Conservation (phyloP, 805 yeast species). For the Candida yuanshanica region DNA sequence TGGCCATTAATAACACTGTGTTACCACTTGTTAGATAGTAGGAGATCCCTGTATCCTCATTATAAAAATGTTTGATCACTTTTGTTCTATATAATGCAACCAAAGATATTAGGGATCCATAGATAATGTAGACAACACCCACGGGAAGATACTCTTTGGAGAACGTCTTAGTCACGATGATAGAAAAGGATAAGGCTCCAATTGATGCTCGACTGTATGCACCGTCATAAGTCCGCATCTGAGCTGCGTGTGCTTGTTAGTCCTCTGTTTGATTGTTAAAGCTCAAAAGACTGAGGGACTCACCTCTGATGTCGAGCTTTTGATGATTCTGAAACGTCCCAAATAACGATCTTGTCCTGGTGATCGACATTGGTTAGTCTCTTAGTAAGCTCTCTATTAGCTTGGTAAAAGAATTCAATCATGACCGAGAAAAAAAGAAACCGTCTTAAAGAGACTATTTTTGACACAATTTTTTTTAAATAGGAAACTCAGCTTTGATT, state of each 20-base stretch:
- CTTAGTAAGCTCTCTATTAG: too few relatives aligned
- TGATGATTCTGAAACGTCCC: conserved; percentile 5
- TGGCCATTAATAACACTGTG: conserved; percentile 45
- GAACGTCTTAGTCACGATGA: conserved; percentile 61
- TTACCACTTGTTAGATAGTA: conserved; percentile 59
- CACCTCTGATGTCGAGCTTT: conserved; percentile 11
- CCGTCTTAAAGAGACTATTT: neutral
- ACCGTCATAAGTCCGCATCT: conserved; percentile 81
- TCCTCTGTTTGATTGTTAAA: neutral
- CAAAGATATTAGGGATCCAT: conserved; percentile 43
- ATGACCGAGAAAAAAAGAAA: too few relatives aligned
- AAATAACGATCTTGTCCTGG: conserved; percentile 8
- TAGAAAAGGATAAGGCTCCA: conserved; percentile 56
- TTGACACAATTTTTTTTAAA: too few relatives aligned
- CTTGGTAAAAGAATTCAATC: too few relatives aligned
- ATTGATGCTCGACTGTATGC: conserved; percentile 73
- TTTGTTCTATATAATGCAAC: conserved; percentile 31
- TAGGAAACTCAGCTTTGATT: too few relatives aligned
- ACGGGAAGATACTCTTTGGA: conserved; percentile 57
- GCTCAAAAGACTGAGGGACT: neutral
- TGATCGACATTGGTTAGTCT: neutral
- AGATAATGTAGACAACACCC: conserved; percentile 59
- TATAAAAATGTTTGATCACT: conserved; percentile 33
- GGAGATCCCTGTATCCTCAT: conserved; percentile 31
- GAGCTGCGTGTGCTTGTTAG: conserved; percentile 34